A percentile compares a stretch with the other conserved stretches of the same genome.
These are phyloP conservation scores for Limonium bicolor DNA, from an alignment of 148 eudicot genomes.

Conservation along the genomic window DNA sequence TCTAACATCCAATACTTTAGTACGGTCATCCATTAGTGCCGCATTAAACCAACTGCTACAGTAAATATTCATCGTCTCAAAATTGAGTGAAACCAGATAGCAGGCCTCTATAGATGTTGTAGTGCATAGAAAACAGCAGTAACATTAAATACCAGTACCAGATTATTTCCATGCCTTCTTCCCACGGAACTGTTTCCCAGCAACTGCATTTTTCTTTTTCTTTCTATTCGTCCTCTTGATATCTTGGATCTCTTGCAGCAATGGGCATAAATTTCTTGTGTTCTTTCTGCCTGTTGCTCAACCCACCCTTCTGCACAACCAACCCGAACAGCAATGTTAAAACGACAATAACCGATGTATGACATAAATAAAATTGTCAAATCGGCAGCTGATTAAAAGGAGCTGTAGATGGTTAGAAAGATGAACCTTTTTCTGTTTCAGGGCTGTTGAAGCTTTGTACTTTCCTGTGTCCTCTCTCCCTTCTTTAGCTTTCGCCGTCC, in stretches of 20 bases:
- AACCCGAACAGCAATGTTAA: background rate
- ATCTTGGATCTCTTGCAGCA: conserved; percentile 61
- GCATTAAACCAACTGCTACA: no score
- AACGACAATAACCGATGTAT: background rate
- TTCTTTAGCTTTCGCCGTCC: conserved; percentile 52
- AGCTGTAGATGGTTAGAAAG: background rate
- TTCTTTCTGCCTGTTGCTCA: conserved; percentile 70
- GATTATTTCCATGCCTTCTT: conserved; percentile 87
- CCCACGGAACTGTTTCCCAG: conserved; percentile 81
- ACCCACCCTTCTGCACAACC: conserved; percentile 66
- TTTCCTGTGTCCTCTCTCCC: conserved; percentile 71
- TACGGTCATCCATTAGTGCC: no score
- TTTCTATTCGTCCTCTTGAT: conserved; percentile 27
- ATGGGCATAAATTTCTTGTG: conserved; percentile 74
- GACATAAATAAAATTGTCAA: background rate
- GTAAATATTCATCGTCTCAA: no score
- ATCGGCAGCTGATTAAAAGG: background rate
- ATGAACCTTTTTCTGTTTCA: conserved; percentile 78
- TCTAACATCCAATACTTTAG: no score
- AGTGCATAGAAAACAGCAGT: no score
- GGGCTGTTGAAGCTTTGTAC: conserved; percentile 53
- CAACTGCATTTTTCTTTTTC: conserved; percentile 30
- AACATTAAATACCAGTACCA: no score
- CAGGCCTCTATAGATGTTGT: no score
- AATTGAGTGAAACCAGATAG: no score